A percentile compares a stretch with the other conserved stretches of the same genome.
Evolutionary conservation across 106 monocot species (phyloP).

Genomic region (Dioscorea alata): DNA sequence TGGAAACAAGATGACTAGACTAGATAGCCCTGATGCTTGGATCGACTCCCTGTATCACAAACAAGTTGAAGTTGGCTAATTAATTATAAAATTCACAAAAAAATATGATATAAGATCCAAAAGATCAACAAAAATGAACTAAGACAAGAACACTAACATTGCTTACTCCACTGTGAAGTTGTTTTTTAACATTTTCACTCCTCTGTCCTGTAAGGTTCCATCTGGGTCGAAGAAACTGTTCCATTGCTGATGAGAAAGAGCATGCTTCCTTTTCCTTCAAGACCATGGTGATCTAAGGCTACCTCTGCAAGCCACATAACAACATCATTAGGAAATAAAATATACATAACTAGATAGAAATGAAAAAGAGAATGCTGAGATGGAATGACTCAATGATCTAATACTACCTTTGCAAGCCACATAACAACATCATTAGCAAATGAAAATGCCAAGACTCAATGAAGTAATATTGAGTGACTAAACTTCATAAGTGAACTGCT

Average conservation of each 20-base stretch:
- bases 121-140: not conserved
- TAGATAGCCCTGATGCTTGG: conserved; percentile 68
- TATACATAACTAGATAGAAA: not conserved
- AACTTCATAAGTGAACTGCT: not conserved
- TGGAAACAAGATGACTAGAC: conserved; percentile 15
- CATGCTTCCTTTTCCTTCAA: conserved; percentile 36
- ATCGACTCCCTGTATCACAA: conserved; percentile 68
- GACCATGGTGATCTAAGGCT: conserved; percentile 48
- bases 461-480: not conserved
- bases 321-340: not conserved
- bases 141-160: conserved; percentile 1
- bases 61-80: not conserved
- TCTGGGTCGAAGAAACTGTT: conserved; percentile 39
- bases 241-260: conserved; percentile 47
- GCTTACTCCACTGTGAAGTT: conserved; percentile 83
- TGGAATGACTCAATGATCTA: no score
- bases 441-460: no score
- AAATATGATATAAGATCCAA: no score
- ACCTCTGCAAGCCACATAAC: conserved; percentile 19
- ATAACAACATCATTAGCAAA: no score
- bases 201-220: conserved; percentile 70
- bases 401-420: no score
- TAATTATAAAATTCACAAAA: not conserved
- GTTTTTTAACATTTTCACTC: conserved; percentile 74
- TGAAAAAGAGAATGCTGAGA: not conserved